A percentile compares a stretch with the other conserved stretches of the same genome.
These are phyloP conservation scores for Phlyctochytrium arcticum DNA, from an alignment of 192 early-diverging fungal species.

Conservation along the genomic window DNA sequence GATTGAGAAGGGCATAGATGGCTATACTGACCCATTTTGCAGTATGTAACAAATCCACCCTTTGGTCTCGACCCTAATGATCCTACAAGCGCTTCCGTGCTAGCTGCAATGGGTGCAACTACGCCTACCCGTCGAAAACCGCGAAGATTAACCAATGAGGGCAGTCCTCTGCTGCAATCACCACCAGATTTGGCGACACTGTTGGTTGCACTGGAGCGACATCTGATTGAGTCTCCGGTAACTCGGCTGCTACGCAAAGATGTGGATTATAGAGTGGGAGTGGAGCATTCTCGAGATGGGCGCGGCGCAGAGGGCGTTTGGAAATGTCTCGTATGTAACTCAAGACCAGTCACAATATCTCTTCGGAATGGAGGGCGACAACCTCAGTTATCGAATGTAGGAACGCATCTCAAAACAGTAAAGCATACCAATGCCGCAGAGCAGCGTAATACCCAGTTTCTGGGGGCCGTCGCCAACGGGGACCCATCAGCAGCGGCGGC, in stretches of 20 bases:
- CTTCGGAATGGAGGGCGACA: constrained; percentile 28
- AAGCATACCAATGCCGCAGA: constrained; percentile 16
- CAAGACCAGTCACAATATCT: constrained; percentile 20
- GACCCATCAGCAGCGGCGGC: neutral
- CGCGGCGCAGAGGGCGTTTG: constrained; percentile 19
- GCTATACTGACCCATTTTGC: neutral
- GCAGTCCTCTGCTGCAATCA: neutral
- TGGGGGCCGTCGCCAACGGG: neutral
- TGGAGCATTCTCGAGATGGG: constrained; percentile 4
- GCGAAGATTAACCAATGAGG: neutral
- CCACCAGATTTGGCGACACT: constrained; percentile 6
- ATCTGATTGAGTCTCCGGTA: constrained; percentile 23
- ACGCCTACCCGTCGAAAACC: neutral
- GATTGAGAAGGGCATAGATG: neutral
- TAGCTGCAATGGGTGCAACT: constrained; percentile 7
- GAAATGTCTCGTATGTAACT: constrained; percentile 26
- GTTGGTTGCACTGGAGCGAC: constrained; percentile 13
- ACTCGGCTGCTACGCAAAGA: constrained; percentile 24
- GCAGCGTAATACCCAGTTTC: constrained; percentile 2
- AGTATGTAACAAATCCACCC: constrained; percentile 11
- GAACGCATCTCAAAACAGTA: constrained; percentile 27
- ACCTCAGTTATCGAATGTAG: constrained; percentile 26
- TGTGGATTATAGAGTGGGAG: constrained; percentile 13
- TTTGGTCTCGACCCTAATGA: constrained; percentile 15
- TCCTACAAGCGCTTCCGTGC: constrained; percentile 6